Evolutionary conservation across 2,329 filamentous ascomycete genomes (phyloP), one percentile per base, ranked within the genome.

Genomic region (Chaetomiaceae sp.): DNA sequence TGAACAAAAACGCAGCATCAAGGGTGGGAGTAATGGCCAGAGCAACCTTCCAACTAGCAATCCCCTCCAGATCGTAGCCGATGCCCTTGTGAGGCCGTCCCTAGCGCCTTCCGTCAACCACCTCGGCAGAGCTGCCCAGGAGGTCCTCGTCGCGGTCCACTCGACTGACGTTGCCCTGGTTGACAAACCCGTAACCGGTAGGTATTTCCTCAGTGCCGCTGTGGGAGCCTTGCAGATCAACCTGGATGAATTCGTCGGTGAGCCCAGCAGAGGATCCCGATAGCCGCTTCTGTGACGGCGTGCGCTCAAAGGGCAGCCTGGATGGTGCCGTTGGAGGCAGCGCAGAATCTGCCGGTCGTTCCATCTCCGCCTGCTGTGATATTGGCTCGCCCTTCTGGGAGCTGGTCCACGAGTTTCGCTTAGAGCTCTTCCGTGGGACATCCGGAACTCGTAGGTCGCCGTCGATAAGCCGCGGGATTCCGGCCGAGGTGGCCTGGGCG

Each of bases 391-490:
- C 22, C 40, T 64, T 66, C 34, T 68, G 67, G 8, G 66, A 61
- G 18, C 63, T 55, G 7, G 12, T 42, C 49, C 49, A 51, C 2
- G 77, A 79, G 48, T 74, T 66, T 49, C 83, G 75, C 60, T 81
- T 81, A 0, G 86, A 89, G 60, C 83, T 88, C 65, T 84, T 88
- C 24, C 85, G 75, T 2, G 86, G 85, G 26, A 89, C 75, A 7
- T 75, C 70, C 0, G 81, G 80, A 4, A 73, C 57, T n/a, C 4
- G 33, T 3, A 51, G 34, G 7, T 48, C 49, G 14, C 27, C 32
- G 6, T 29, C 40, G 4, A 20, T 17, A 4, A 15, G n/a, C n/a
- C n/a, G n/a, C n/a, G n/a, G n/a, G n/a, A n/a, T n/a, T n/a, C n/a
- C n/a, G n/a, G n/a, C n/a, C n/a, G n/a, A n/a, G n/a, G 37, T 11